Evolutionary conservation across 202 grass and related monocot species (phyloP).

Genomic region (Musa balbisiana): DNA sequence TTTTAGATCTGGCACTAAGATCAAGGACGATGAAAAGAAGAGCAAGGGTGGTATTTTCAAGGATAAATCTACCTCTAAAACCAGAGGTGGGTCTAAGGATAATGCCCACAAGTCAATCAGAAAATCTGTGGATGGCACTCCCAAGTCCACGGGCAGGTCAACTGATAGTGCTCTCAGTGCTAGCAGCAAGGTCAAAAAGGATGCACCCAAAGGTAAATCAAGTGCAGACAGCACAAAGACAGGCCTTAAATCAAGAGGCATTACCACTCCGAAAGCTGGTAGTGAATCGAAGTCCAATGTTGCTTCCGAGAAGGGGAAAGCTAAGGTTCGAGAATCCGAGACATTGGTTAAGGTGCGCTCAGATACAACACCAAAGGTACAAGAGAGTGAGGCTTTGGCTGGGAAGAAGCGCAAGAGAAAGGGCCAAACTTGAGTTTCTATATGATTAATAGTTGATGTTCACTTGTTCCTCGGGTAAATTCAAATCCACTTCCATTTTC

Average conservation of each 20-base stretch:
- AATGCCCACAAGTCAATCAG: conserved; percentile 10
- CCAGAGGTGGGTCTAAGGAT: conserved; percentile 20
- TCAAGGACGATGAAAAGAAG: conserved; percentile 34
- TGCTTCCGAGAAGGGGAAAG: conserved; percentile 10
- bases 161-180: neutral
- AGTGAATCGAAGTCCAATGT: conserved; percentile 33
- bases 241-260: neutral
- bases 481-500: neutral
- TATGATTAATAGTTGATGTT: neutral
- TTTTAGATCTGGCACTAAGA: conserved; percentile 25
- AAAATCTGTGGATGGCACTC: conserved; percentile 12
- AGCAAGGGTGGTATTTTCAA: conserved; percentile 21
- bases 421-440: conserved; percentile 8
- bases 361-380: neutral
- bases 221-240: conserved; percentile 31
- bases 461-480: neutral
- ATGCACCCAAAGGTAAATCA: conserved; percentile 23
- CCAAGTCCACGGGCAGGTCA: conserved; percentile 16
- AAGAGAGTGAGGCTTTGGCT: conserved; percentile 22
- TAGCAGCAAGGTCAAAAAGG: conserved; percentile 15
- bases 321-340: neutral
- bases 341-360: neutral
- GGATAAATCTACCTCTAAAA: conserved; percentile 4
- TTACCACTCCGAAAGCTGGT: conserved; percentile 1
- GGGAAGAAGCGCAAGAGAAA: conserved; percentile 38